These are phyloP conservation scores for Begonia fuchsioides DNA, from an alignment of 306 rosid species.

Conservation along the genomic window DNA sequence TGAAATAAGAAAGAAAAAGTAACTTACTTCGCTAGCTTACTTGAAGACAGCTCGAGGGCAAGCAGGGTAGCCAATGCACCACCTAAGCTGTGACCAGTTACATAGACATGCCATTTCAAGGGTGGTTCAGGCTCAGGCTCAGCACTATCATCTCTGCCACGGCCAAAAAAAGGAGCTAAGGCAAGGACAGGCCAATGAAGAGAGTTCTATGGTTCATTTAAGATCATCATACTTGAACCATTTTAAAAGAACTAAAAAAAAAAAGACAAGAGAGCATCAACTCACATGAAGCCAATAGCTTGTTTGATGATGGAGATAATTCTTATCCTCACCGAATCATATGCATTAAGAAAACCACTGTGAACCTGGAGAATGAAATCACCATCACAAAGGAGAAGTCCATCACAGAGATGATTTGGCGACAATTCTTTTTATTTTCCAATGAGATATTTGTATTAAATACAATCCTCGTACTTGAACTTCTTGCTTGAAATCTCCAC, in stretches of 20 bases:
- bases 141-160: constrained; percentile 49
- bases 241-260: background rate
- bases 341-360: constrained; percentile 87
- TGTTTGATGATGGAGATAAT: constrained; percentile 60
- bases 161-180: constrained; percentile 1
- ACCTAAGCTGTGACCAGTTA: constrained; percentile 96
- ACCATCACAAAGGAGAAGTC: constrained; percentile 1
- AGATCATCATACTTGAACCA: background rate
- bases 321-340: constrained; percentile 84
- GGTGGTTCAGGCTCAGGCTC: constrained; percentile 17
- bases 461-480: constrained; percentile 47
- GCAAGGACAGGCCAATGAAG: no score
- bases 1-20: constrained; percentile 10
- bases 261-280: constrained; percentile 10
- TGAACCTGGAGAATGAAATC: constrained; percentile 63
- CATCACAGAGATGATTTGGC: no score
- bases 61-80: constrained; percentile 96
- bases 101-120: constrained; percentile 70
- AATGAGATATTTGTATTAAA: background rate
- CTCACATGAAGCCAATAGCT: constrained; percentile 69
- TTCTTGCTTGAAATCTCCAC: constrained; percentile 97
- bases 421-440: no score
- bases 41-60: constrained; percentile 84
- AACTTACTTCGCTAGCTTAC: constrained; percentile 74
- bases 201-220: background rate